phyloP scores from a whole-genome alignment of 176 grass and related monocot genomes.

The Eragrostis curvula region DNA sequence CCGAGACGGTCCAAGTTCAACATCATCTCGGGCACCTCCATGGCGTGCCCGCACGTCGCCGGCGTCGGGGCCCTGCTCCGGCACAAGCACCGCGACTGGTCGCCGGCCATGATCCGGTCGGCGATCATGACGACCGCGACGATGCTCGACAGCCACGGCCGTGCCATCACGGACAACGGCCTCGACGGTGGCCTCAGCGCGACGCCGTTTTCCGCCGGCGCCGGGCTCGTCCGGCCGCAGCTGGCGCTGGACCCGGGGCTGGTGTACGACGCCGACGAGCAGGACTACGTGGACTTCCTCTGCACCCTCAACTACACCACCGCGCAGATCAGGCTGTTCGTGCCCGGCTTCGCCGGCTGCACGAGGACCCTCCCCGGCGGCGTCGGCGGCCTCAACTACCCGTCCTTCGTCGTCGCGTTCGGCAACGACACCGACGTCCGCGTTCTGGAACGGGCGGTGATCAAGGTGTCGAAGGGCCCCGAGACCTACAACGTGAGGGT shows the following conservation, averaged over 20 bases:
- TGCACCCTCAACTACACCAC: conserved; percentile 57
- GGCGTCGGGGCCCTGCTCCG: conserved; percentile 47
- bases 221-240: conserved; percentile 41
- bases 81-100: conserved; percentile 30
- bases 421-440: background rate
- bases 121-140: conserved; percentile 53
- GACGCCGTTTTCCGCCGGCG: conserved; percentile 41
- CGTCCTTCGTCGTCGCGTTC: conserved; percentile 55
- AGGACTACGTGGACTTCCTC: conserved; percentile 50
- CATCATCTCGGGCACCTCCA: conserved; percentile 53
- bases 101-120: conserved; percentile 51
- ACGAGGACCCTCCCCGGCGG: conserved; percentile 7
- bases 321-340: conserved; percentile 25
- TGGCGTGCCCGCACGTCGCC: conserved; percentile 56
- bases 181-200: background rate
- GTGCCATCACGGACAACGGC: conserved; percentile 1
- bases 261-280: conserved; percentile 45
- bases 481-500: conserved; percentile 47
- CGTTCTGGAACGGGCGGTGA: conserved; percentile 32
- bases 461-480: conserved; percentile 40
- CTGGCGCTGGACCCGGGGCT: conserved; percentile 51
- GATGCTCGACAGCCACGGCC: conserved; percentile 35
- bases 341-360: conserved; percentile 12
- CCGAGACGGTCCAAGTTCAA: conserved; percentile 14
- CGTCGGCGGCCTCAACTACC: conserved; percentile 51